Base-by-base conservation (phyloP, 495 filamentous ascomycete genomes). In the Neurospora sp. region DNA sequence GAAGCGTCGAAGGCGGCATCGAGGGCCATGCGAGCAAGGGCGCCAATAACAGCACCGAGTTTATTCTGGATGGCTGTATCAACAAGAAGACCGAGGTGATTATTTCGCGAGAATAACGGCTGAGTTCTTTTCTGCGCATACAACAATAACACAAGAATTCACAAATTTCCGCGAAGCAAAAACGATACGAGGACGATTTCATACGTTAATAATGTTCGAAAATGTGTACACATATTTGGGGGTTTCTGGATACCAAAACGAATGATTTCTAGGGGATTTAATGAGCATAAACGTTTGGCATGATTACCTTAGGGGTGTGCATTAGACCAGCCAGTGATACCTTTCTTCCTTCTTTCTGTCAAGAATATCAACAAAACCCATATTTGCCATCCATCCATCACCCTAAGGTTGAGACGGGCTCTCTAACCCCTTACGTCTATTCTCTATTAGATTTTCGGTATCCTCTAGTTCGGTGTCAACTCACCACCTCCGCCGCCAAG, bases 1-100 rank as follows among this genome's bases (percentile, higher is more conserved):
- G 70, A 12, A 78, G 74, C 38, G 68, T 77, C 31, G 78, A 76
- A 41, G 72, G 75, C 6, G 77, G 74, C 38, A 68, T 77, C 38
- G 78, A 76, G 48, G 72, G 75, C 9, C 70, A 72, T 35, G 40
- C 72, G 18, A 37, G 37, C 53, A 76, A 76, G 75, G 71, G 71
- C 27, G 27, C 53, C 53, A 73, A 73, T 3, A 69, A 69, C 70
- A 77, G 75, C 53, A 76, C 73, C 38, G 78, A 79, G 45, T 74
- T 38, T 7, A 76, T 80, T 1, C 22, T 79, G 42, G 74, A 75
- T 4, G 39, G 72, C 27, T 74, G 74, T n/a, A 80, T 80, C 10
- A 75, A 61, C 0, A 80, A 79, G 53, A 78, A 72, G 72, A 74
- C 75, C 1, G 78, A 80, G 45, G 72, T 80, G 48, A 39, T 72